Percentiles rank a stretch among this genome's conserved stretches.
These are phyloP conservation scores for Phaeosphaeriaceae sp. DNA, from an alignment of 2,329 filamentous ascomycete species.

Conservation along the genomic window DNA sequence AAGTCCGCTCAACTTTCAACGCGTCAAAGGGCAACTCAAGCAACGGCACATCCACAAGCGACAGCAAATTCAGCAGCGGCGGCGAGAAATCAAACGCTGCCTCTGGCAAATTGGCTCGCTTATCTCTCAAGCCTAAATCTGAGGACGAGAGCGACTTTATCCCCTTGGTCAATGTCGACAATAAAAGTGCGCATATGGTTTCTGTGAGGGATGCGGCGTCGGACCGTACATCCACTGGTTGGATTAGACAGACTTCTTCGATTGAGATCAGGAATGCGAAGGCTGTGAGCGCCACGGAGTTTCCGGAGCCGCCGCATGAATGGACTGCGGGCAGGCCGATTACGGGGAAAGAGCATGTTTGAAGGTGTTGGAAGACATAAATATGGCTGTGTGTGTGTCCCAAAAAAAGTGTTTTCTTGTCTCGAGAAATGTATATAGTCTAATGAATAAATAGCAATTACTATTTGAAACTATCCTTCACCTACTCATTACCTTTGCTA, in stretches of 20 bases:
- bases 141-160: constrained; percentile 27
- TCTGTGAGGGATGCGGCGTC: constrained; percentile 1
- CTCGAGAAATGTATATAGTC: too few species aligned
- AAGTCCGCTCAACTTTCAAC: constrained; percentile 17
- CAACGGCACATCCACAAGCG: constrained; percentile 6
- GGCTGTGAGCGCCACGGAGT: too few species aligned
- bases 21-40: constrained; percentile 13
- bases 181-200: constrained; percentile 6
- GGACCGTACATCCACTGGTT: constrained; percentile 7
- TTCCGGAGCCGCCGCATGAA: constrained; percentile 8
- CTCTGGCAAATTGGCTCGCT: constrained; percentile 4
- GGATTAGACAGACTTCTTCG: constrained; percentile 10
- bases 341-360: constrained; percentile 18
- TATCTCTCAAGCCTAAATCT: constrained; percentile 25
- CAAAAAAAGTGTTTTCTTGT: too few species aligned
- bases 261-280: constrained; percentile 1
- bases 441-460: too few species aligned
- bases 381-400: too few species aligned
- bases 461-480: too few species aligned
- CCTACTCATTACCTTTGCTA: too few species aligned
- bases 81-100: neutral
- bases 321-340: constrained; percentile 13
- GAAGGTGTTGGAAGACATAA: too few species aligned
- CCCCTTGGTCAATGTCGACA: constrained; percentile 28
- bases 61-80: neutral